Evolutionary conservation across 352 stramenopile species (phyloP), one percentile per base, ranked within the genome.

Genomic region (Vaucheria bursata): DNA sequence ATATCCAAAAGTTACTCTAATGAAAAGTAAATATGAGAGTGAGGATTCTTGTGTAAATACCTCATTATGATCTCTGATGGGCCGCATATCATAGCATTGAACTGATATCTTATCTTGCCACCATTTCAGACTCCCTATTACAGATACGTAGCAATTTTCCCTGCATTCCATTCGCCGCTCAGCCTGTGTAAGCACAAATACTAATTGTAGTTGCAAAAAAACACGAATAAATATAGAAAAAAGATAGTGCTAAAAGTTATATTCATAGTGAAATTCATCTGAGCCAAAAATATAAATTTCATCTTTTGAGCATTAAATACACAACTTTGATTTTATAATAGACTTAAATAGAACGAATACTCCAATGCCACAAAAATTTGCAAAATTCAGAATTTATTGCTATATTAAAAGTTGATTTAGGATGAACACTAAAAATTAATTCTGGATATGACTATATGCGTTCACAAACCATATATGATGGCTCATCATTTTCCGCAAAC

Each of bases 31-130:
- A n/a, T n/a, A n/a, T 39, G 5, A 75, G 31, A 1, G 65, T 6
- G 34, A 5, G 68, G 39, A 12, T 50, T 50, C n/a, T n/a, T n/a
- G n/a, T n/a, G n/a, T n/a, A n/a, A n/a, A 12, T 38, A 83, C 73
- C 74, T 84, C 74, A 45, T 84, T 82, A 67, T 78, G 71, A 65
- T 83, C 78, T 18, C 31, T 8, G 40, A 84, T 40, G 37, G 79
- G 79, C 32, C 72, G 66, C 74, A 84, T 73, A 39, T 78, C 75
- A 69, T 78, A 84, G 39, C 73, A 66, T 7, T 73, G 39, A 37
- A 73, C 70, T 39, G 80, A 67, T 8, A 52, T 59, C 65, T 84
- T 79, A 25, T 73, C 79, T 52, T 84, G 78, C 73, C 73, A 84
- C 7, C 25, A 18, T 18, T 31, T 8, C 37, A 74, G 4, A 3